Percentiles rank a stretch among this genome's conserved stretches.
These are phyloP conservation scores for Cytospora chrysosperma DNA, from an alignment of 2,329 filamentous ascomycete species.

Conservation along the genomic window DNA sequence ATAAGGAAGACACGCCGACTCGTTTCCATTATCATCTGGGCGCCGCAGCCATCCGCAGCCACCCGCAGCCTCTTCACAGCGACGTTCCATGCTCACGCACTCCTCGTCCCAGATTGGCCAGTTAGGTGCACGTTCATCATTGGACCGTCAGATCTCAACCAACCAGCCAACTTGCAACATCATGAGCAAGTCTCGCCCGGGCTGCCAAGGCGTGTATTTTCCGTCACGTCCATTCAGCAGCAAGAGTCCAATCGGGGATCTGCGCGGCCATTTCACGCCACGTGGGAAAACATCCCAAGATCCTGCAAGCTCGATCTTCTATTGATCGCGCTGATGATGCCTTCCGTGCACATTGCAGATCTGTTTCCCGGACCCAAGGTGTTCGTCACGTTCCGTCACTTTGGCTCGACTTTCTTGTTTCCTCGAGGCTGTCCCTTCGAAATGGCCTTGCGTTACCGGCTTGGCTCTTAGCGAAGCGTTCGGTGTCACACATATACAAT, in stretches of 20 bases:
- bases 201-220: slow-evolving; percentile 9
- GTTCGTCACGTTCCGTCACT: not conserved
- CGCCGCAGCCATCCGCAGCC: not conserved
- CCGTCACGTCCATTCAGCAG: not conserved
- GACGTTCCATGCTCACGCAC: not conserved
- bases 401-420: not conserved
- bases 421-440: not conserved
- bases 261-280: not conserved
- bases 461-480: not conserved
- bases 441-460: not conserved
- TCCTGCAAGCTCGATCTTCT: not conserved
- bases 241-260: slow-evolving; percentile 4
- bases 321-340: not conserved
- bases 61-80: not conserved
- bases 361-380: no score
- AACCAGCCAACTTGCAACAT: slow-evolving; percentile 10
- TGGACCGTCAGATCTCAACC: not conserved
- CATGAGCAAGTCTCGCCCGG: slow-evolving; percentile 6
- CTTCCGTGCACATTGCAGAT: not conserved
- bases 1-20: not conserved
- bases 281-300: not conserved
- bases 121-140: not conserved
- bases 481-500: not conserved
- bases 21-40: slow-evolving; percentile 8
- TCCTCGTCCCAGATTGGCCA: not conserved